Evolutionary conservation across 768 basidiomycete genomes (phyloP), one percentile per base, ranked within the genome.

Genomic region (Mycena indigotica): DNA sequence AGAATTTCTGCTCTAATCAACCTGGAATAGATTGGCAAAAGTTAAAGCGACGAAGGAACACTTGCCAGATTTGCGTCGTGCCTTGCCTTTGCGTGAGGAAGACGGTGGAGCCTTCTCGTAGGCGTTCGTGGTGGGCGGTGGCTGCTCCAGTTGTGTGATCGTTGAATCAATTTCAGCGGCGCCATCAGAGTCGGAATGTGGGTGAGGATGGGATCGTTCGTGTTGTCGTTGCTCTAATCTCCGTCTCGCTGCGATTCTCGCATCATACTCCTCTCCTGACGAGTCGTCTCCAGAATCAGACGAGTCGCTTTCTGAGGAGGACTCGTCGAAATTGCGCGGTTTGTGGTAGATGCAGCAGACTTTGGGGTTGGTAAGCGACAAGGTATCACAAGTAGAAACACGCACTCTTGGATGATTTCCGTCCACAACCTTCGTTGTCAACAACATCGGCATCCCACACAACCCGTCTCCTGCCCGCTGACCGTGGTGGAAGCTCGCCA

Each of bases 341-440:
- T 88, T 90, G 69, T 94, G 92, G 67, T 95, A 96, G 67, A 98
- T 96, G 71, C 95, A 98, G 70, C 95, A 98, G 50, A 97, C 95
- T 98, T 61, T 17, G 17, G 30, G 29, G 24, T 52, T 51, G 41
- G 49, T 35, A 50, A 49, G 25, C 3, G 28, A 24, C 4, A 38
- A 24, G n/a, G 24, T 19, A 26, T 16, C 32, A 25, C 38, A 52
- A 51, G 19, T 52, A 30, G 17, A 40, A 4, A 16, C 3, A 82
- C 89, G 61, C 63, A 96, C 95, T 94, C 76, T 98, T 98, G 26
- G 93, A 93, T 61, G 89, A 92, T 74, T 97, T 96, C 80, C 83
- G 86, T 5, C 92, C 93, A 57, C 86, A 82, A 0, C 87, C 87
- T 66, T 98, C 95, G 67, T 98, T 97, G 70, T 98, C 95, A 2